Evolutionary conservation across 768 basidiomycete genomes (phyloP), one percentile per base, ranked within the genome.

Genomic region (Termitomyces sp.): DNA sequence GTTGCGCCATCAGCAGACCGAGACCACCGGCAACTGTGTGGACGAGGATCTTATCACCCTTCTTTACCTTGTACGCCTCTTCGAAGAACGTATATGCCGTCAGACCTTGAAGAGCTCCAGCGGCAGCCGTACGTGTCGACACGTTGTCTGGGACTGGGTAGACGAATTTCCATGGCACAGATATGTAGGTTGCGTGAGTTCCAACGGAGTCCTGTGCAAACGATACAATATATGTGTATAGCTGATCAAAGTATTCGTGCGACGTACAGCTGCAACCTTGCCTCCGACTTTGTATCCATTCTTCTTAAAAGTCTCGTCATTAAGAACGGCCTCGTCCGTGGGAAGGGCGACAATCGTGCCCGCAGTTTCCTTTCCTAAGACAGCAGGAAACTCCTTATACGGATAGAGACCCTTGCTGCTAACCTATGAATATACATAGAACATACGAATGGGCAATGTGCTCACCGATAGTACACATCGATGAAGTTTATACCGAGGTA

Each of bases 21-120:
- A 97, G 78, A 11, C 95, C 94, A 33, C 96, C 96, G 0, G 96
- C 94, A 35, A 96, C 82, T 33, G 96, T 95, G 68, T 97, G 92
- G 2, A 98, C 81, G 50, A 96, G 79, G 55, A 95, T 84, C 48
- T 75, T 80, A 65, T 96, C 93, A 1, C 83, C 88, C 64, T 81
- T 81, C 69, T 94, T 80, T 56, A 95, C 89, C 45, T 85, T 72
- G 70, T 98, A 91, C 8, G 93, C 85, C 69, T 99, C 96, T 49
- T 86, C 86, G 61, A 90, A 79, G 65, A 94, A 88, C 1, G 83
- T 81, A 14, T 88, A 66, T 0, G 88, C 86, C 0, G 96, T 98
- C 52, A 95, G 62, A 24, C 86, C 91, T 66, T 95, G 92, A 7
- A 91, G 72, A 22, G 85, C 66, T 2, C 79, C 72, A 0, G 91